Percentiles rank a stretch among this genome's conserved stretches.
These are phyloP conservation scores for Scleroderma bovista DNA, from an alignment of 768 basidiomycete species.

Conservation along the genomic window DNA sequence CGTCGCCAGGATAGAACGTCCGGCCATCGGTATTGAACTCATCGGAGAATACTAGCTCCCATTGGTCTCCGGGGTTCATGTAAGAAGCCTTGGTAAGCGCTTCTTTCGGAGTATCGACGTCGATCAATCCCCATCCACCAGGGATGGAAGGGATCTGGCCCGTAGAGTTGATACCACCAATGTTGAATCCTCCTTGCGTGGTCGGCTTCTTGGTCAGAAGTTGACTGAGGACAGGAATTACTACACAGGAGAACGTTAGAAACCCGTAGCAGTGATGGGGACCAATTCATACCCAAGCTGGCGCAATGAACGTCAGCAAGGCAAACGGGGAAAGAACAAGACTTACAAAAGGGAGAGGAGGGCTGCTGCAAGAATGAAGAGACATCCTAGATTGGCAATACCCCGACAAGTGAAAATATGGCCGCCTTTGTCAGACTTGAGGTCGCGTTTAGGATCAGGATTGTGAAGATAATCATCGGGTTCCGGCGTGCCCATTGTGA, in stretches of 20 bases:
- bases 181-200: constrained; percentile 55
- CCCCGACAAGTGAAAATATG: constrained; percentile 58
- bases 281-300: constrained; percentile 6
- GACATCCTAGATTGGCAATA: constrained; percentile 60
- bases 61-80: constrained; percentile 26
- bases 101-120: constrained; percentile 47
- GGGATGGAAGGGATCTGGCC: constrained; percentile 53
- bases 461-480: constrained; percentile 62
- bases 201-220: constrained; percentile 35
- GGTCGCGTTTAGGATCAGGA: constrained; percentile 52
- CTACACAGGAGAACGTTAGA: constrained; percentile 16
- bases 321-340: background rate
- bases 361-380: constrained; percentile 47
- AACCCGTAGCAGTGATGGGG: constrained; percentile 6
- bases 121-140: constrained; percentile 47
- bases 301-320: background rate
- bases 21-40: constrained; percentile 76
- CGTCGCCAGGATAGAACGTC: constrained; percentile 64
- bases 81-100: constrained; percentile 38
- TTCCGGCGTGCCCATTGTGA: constrained; percentile 43
- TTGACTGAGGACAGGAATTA: constrained; percentile 47
- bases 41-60: constrained; percentile 68
- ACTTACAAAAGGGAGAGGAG: constrained; percentile 55
- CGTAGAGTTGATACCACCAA: constrained; percentile 69
- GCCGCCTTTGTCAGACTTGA: constrained; percentile 51